phyloP scores from a whole-genome alignment of 495 filamentous ascomycete species.

The Hyaloscypha finlandica region DNA sequence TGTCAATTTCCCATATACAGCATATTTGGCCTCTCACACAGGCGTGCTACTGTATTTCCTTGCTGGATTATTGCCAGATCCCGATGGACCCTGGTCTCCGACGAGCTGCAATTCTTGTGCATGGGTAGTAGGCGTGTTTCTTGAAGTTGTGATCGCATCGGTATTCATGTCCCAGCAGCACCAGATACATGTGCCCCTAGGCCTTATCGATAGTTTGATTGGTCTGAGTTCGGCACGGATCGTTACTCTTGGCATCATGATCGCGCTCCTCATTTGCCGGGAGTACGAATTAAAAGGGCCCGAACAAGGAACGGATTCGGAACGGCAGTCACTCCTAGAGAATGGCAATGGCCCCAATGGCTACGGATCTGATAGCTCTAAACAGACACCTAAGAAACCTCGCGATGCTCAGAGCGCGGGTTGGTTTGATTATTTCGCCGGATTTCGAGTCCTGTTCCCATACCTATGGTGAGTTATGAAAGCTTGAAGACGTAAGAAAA shows the following conservation, averaged over 20 bases:
- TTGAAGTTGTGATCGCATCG: conserved; percentile 35
- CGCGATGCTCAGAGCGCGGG: conserved; percentile 13
- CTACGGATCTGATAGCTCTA: conserved; percentile 19
- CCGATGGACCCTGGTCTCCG: conserved; percentile 39
- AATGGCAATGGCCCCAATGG: conserved; percentile 30
- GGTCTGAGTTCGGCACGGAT: conserved; percentile 34
- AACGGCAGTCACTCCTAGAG: conserved; percentile 35
- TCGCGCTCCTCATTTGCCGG: conserved; percentile 30
- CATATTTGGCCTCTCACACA: conserved; percentile 30
- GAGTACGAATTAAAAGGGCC: conserved; percentile 30
- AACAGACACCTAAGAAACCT: conserved; percentile 17
- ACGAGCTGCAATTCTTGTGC: conserved; percentile 34
- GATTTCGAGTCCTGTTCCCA: conserved; percentile 23
- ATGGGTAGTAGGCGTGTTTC: conserved; percentile 32
- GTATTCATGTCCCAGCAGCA: conserved; percentile 30
- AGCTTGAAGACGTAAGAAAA: conserved; percentile 5
- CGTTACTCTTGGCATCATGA: conserved; percentile 34
- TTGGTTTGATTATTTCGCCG: conserved; percentile 25
- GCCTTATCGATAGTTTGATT: conserved; percentile 29
- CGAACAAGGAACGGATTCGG: conserved; percentile 18
- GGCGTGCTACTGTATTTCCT: conserved; percentile 35
- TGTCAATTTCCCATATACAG: conserved; percentile 37
- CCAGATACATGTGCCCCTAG: conserved; percentile 29
- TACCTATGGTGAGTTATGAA: conserved; percentile 22
- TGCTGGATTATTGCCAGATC: conserved; percentile 37